A percentile compares a stretch with the other conserved stretches of the same genome.
These are phyloP conservation scores for Mortierella alpina DNA, from an alignment of 192 early-diverging fungal species.

Conservation along the genomic window DNA sequence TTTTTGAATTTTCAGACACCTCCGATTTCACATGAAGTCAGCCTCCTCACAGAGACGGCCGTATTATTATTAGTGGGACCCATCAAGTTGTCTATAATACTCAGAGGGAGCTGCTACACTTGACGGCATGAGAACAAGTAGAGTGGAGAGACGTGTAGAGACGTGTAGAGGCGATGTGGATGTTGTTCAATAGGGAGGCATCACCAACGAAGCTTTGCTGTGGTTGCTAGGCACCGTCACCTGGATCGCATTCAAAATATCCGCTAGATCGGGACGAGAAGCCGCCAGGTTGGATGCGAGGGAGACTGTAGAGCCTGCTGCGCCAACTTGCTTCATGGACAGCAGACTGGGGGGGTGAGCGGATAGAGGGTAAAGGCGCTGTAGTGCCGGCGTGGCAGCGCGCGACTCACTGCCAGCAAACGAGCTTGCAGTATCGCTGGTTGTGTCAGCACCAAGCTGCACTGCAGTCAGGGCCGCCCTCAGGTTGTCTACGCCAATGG, in stretches of 20 bases:
- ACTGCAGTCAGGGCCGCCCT: slow-evolving; percentile 33
- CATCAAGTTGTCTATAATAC: too few relatives aligned
- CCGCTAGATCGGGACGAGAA: slow-evolving; percentile 38
- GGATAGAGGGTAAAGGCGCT: slow-evolving; percentile 14
- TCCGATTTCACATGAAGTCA: too few relatives aligned
- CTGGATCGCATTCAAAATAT: slow-evolving; percentile 39
- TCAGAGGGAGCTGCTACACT: too few relatives aligned
- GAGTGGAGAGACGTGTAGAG: too few relatives aligned
- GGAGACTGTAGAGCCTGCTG: slow-evolving; percentile 17
- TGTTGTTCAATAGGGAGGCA: slow-evolving; percentile 19
- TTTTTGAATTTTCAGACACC: too few relatives aligned
- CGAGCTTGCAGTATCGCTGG: slow-evolving; percentile 17
- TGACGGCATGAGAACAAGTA: too few relatives aligned
- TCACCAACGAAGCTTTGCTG: slow-evolving; percentile 6
- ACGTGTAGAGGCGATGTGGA: too few relatives aligned
- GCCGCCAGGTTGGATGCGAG: slow-evolving; percentile 17
- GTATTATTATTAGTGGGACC: too few relatives aligned
- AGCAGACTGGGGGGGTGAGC: slow-evolving; percentile 4
- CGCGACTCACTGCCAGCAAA: slow-evolving; percentile 17
- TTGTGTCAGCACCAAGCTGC: neutral
- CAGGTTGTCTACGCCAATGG: slow-evolving; percentile 40
- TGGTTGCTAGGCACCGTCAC: slow-evolving; percentile 8
- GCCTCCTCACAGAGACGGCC: too few relatives aligned
- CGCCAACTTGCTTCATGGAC: neutral
- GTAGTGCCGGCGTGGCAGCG: neutral